Percentiles rank a stretch among this genome's conserved stretches.
Conservation (phyloP, 2,329 filamentous ascomycete species). For the Nigrospora oryzae region DNA sequence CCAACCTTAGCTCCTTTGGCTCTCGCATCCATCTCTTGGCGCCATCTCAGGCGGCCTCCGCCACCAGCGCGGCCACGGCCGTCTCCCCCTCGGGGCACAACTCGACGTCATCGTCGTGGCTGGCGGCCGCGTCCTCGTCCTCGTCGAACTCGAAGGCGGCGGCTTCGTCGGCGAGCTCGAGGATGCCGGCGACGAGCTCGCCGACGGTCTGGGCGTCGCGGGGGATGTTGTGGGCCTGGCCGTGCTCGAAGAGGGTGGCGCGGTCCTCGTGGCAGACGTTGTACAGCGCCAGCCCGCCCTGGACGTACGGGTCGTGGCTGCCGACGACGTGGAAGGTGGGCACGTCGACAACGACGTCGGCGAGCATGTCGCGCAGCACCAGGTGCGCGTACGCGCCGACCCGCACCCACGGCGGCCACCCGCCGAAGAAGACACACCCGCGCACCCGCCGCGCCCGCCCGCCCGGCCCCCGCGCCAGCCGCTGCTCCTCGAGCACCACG, state of each 20-base stretch:
- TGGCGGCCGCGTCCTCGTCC: no score
- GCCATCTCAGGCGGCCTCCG: no score
- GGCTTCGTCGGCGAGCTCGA: no score
- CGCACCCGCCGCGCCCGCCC: slow-evolving; percentile 25
- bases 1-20: no score
- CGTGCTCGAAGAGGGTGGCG: slow-evolving; percentile 32
- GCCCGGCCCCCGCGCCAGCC: slow-evolving; percentile 4
- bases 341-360: slow-evolving; percentile 26
- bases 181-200: slow-evolving; percentile 15
- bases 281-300: slow-evolving; percentile 28
- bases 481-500: slow-evolving; percentile 3
- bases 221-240: slow-evolving; percentile 31
- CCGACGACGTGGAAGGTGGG: slow-evolving; percentile 32
- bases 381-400: no score
- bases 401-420: slow-evolving; percentile 29
- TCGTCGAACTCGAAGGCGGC: no score
- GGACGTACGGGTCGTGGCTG: slow-evolving; percentile 27
- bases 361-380: background rate
- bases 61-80: no score
- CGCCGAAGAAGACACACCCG: slow-evolving; percentile 32
- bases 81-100: no score
- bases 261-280: slow-evolving; percentile 31
- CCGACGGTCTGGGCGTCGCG: slow-evolving; percentile 20
- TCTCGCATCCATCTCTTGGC: no score
- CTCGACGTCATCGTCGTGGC: no score